phyloP scores from a whole-genome alignment of 495 filamentous ascomycete species.

The Platismatia glauca region DNA sequence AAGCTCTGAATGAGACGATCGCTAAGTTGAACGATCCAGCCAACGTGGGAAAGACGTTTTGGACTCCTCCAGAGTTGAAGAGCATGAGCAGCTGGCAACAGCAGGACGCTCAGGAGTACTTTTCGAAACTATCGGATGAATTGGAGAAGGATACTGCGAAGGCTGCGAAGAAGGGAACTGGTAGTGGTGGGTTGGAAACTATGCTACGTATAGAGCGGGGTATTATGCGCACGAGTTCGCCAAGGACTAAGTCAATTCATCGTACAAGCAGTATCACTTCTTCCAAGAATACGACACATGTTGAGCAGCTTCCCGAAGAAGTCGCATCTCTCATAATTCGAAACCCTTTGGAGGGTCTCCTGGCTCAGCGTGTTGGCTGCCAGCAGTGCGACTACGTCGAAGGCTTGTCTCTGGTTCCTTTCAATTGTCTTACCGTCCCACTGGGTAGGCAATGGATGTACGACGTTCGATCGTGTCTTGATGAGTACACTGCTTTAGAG shows the following conservation, averaged over 20 bases:
- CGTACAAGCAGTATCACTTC: neutral
- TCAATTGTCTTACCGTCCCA: constrained; percentile 86
- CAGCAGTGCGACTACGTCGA: constrained; percentile 78
- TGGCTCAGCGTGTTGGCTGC: constrained; percentile 86
- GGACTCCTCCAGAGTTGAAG: constrained; percentile 69
- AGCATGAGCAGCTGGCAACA: constrained; percentile 90
- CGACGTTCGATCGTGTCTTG: constrained; percentile 66
- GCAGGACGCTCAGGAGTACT: constrained; percentile 98
- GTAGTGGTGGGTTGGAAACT: constrained; percentile 34
- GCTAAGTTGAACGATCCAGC: constrained; percentile 53
- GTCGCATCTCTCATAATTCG: constrained; percentile 25
- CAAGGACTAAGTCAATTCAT: neutral
- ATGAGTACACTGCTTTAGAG: constrained; percentile 78
- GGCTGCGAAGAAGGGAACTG: constrained; percentile 35
- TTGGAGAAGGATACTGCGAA: constrained; percentile 67
- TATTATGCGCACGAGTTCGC: constrained; percentile 4
- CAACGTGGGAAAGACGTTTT: constrained; percentile 63
- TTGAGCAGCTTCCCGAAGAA: constrained; percentile 17
- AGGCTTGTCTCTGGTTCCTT: constrained; percentile 77
- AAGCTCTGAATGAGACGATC: constrained; percentile 56
- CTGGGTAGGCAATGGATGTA: constrained; percentile 50
- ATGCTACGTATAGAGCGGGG: neutral
- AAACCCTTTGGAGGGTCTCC: constrained; percentile 77
- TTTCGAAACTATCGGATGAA: constrained; percentile 77
- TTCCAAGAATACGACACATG: neutral